phyloP scores from a whole-genome alignment of 352 stramenopile species.

The Phytophthora macrochlamydospora region DNA sequence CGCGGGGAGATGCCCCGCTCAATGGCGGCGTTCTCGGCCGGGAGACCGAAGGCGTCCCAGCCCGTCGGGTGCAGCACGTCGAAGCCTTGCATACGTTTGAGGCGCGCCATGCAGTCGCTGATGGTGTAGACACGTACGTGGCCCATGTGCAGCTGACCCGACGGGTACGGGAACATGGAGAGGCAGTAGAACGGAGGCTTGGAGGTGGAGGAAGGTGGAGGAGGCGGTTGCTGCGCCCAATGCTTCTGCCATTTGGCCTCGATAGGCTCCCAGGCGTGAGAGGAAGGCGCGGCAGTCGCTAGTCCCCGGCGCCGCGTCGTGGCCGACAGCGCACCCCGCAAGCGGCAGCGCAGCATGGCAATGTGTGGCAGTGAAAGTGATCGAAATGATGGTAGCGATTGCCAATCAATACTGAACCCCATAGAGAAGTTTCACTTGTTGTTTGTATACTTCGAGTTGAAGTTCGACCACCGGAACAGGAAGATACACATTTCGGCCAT shows the following conservation, averaged over 20 bases:
- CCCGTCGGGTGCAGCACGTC: constrained; percentile 99
- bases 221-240: constrained; percentile 41
- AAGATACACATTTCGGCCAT: too few relatives aligned
- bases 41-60: constrained; percentile 99
- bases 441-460: too few relatives aligned
- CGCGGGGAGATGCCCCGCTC: constrained; percentile 96
- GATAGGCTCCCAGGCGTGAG: constrained; percentile 56
- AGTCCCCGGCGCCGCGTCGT: constrained; percentile 21
- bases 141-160: constrained; percentile 97
- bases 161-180: constrained; percentile 99
- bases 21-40: constrained; percentile 99
- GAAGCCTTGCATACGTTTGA: constrained; percentile 97
- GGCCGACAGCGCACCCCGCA: constrained; percentile 14
- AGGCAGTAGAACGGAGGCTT: constrained; percentile 90
- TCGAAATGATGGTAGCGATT: not conserved
- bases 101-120: constrained; percentile 97
- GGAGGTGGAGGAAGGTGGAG: constrained; percentile 1
- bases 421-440: too few relatives aligned
- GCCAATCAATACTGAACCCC: not conserved
- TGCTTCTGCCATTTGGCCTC: constrained; percentile 78
- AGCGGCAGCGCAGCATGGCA: constrained; percentile 25
- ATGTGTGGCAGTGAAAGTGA: not conserved
- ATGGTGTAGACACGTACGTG: constrained; percentile 99
- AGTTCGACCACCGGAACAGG: too few relatives aligned
- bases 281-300: constrained; percentile 16